Evolutionary conservation across 2,329 filamentous ascomycete species (phyloP), one percentile per base, ranked within the genome.

Genomic region (Trichoderma koningiopsis): DNA sequence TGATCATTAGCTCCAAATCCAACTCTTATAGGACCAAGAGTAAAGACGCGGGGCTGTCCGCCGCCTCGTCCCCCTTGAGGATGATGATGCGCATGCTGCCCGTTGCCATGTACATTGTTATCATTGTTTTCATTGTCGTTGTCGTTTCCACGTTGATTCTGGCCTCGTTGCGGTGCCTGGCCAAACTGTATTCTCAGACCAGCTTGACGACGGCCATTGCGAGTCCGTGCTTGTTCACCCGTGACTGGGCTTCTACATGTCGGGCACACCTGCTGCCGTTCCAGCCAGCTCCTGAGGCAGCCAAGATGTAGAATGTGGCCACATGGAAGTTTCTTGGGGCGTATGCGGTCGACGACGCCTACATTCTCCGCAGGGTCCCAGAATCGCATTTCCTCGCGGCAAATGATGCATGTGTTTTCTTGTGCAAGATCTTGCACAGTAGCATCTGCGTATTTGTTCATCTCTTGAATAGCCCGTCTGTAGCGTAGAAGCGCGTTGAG

Each of bases 321-420:
- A 79, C 96, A 99, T 0, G 96, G 96, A 11, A 99, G 86, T 81
- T 97, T 98, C 84, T 99, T 99, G 7, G 96, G 93, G 24, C 96
- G 88, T 68, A 92, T 87, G 67, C 95, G 88, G 76, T 98, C 94
- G 70, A 96, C 90, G 68, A 91, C 85, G n/a, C 88, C 90, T 85
- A 73, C 88, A 82, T 77, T 88, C 81, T 81, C 78, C 5, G 72
- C 77, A 0, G 84, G 81, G 69, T 87, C 81, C 92, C 93, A 97
- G 1, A 91, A 89, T 40, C 88, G 88, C 96, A 99, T 99, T 72
- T 96, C 93, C 78, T 99, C 96, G 71, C 96, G 89, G 79, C 96
- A 99, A 68, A 99, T 97, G 74, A 99, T 99, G 79, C 96, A 99
- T 3, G 96, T 96, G 75, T 96, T 93, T 77, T 97, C 95, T 60